Conservation (phyloP, 2,329 filamentous ascomycete species). For the Trichoderma sp. region DNA sequence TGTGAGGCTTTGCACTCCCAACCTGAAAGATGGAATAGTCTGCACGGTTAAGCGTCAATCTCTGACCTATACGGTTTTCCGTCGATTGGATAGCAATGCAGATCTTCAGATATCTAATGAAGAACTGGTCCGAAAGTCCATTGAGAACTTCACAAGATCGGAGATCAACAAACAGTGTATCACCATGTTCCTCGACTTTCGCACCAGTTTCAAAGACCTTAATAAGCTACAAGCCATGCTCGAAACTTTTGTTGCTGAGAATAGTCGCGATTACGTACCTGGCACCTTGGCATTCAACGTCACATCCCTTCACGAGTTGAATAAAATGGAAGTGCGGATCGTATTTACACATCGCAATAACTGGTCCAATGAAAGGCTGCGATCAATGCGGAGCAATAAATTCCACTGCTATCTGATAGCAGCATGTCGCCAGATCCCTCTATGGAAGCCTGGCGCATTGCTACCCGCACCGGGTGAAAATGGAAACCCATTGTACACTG, state of each 20-base stretch:
- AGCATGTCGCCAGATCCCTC: constrained; percentile 65
- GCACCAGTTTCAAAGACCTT: constrained; percentile 69
- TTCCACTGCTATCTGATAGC: constrained; percentile 73
- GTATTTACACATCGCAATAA: constrained; percentile 76
- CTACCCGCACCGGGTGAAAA: background rate
- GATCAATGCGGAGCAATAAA: constrained; percentile 70
- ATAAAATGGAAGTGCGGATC: constrained; percentile 35
- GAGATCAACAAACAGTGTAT: constrained; percentile 56
- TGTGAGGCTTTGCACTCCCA: constrained; percentile 58
- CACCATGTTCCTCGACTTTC: constrained; percentile 68
- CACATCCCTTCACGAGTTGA: constrained; percentile 48
- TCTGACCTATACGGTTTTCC: constrained; percentile 40
- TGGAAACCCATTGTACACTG: background rate
- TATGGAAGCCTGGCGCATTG: constrained; percentile 47
- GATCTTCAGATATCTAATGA: constrained; percentile 54
- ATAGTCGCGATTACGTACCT: constrained; percentile 62
- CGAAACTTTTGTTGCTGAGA: constrained; percentile 62
- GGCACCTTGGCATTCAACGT: constrained; percentile 67
- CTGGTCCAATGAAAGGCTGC: constrained; percentile 72
- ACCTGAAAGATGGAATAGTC: constrained; percentile 17
- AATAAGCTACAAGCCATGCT: constrained; percentile 61
- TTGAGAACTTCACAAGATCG: constrained; percentile 16
- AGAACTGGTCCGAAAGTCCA: constrained; percentile 61
- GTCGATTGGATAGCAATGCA: constrained; percentile 35
- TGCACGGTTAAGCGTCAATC: constrained; percentile 35